Percentiles rank a stretch among this genome's conserved stretches.
Conservation (phyloP, 179 eudicot species). For the Heliamphora pulchella region DNA sequence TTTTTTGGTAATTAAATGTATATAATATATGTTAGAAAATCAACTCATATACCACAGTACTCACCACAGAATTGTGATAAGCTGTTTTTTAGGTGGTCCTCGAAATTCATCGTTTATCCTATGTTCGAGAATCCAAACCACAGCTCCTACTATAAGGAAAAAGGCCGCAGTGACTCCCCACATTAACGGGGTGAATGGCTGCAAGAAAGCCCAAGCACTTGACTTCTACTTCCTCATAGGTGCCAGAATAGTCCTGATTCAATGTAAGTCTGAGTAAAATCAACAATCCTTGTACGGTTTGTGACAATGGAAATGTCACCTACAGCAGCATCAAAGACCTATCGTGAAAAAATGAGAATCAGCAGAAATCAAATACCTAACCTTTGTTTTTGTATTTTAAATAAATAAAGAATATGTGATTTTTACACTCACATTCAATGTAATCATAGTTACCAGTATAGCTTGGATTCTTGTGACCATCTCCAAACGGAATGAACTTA, state of each 20-base stretch:
- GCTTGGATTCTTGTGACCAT: slow-evolving; percentile 55
- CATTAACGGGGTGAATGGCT: slow-evolving; percentile 54
- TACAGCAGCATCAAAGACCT: slow-evolving; percentile 70
- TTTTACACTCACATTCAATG: slow-evolving; percentile 47
- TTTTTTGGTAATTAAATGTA: not conserved
- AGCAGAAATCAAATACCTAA: not conserved
- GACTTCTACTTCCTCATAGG: slow-evolving; percentile 37
- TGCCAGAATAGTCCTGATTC: slow-evolving; percentile 79
- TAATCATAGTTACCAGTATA: slow-evolving; percentile 40
- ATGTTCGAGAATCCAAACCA: slow-evolving; percentile 78
- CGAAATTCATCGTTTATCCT: slow-evolving; percentile 72
- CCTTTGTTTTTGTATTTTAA: slow-evolving; percentile 39
- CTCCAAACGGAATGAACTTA: slow-evolving; percentile 49
- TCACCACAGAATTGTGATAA: slow-evolving; percentile 58
- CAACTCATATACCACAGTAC: slow-evolving; percentile 16
- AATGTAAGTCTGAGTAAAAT: slow-evolving; percentile 72
- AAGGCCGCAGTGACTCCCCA: slow-evolving; percentile 52
- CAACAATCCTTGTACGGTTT: slow-evolving; percentile 49
- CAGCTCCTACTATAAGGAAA: slow-evolving; percentile 52
- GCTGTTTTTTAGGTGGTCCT: slow-evolving; percentile 61
- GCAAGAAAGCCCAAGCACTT: slow-evolving; percentile 60
- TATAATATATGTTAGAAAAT: not conserved
- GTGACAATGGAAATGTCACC: slow-evolving; percentile 78
- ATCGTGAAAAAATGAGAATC: slow-evolving; percentile 8
- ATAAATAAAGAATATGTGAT: slow-evolving; percentile 70